Base-by-base conservation (phyloP, 306 rosid species). In the Myrica gale region DNA sequence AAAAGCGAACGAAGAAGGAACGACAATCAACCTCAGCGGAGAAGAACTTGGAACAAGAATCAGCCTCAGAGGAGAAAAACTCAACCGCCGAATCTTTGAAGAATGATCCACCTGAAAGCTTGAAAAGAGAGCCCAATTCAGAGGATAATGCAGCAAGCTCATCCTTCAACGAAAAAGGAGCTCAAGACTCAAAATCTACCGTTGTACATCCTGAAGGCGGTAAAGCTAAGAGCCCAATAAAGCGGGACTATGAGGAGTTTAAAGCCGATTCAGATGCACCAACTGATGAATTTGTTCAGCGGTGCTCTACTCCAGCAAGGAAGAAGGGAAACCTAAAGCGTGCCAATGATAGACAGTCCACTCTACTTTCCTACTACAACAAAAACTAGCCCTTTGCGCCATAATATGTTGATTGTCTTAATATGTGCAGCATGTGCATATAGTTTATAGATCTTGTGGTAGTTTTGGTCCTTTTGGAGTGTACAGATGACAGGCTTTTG, bases 321-420 rank as follows among this genome's bases (percentile, higher is more conserved):
- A 93, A 88, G 84, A 91, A 84, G 82, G 84, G 50, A 72, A 90
- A 82, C 65, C 19, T 71, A 47, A 94, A 86, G 78, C 45, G 52
- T 76, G 76, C 83, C 39, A 69, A 66, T 61, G 91, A 89, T 75
- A 90, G 91, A 74, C 97, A 87, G 60, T 85, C 88, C 46, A 84
- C 90, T 20, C 81, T 94, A 51, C 83, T 94, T 80, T 85, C 95
- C 8, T 91, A 68, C 87, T 91, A 88, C 1, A 84, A 91, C n/a
- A 94, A 83, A 82, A 86, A 78, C 85, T 91, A 79, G 80, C 57
- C 23, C n/a, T 67, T 13, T 69, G 52, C 74, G 54, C 60, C 53
- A 0, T 37, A 45, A 67, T 19, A 4, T 57, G 37, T 10, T 4
- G 20, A 16, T 42, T n/a, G 5, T 65, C 13, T 42, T 48, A 21